phyloP scores from a whole-genome alignment of 2,329 filamentous ascomycete species.

The Nigrograna mackinnonii region DNA sequence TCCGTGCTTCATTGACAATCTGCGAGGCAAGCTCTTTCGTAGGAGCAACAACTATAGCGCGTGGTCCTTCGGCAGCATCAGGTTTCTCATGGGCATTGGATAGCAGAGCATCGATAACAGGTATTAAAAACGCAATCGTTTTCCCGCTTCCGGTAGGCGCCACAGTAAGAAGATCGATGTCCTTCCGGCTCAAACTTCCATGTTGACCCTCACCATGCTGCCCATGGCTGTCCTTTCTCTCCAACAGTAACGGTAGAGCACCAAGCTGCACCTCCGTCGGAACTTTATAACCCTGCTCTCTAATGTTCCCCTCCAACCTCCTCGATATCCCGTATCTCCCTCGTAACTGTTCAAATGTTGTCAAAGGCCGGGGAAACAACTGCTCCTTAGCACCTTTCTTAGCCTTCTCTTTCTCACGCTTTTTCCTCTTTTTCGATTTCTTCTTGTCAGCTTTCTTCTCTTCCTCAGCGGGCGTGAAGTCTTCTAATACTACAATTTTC shows the following conservation, averaged over 20 bases:
- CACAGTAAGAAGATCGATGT: conserved; percentile 79
- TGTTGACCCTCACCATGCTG: background rate
- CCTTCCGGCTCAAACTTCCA: background rate
- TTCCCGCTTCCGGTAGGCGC: conserved; percentile 97
- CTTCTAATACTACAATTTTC: conserved; percentile 72
- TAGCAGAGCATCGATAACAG: conserved; percentile 75
- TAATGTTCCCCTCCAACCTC: conserved; percentile 76
- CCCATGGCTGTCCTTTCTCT: conserved; percentile 37
- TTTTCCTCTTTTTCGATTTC: conserved; percentile 57
- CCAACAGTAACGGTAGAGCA: conserved; percentile 76
- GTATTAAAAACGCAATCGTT: conserved; percentile 90
- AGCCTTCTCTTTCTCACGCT: conserved; percentile 38
- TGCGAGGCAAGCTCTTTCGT: conserved; percentile 55
- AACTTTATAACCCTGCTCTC: conserved; percentile 79
- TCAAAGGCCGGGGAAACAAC: conserved; percentile 79
- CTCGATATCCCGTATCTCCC: conserved; percentile 73
- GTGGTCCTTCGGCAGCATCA: conserved; percentile 25
- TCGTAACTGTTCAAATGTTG: conserved; percentile 74
- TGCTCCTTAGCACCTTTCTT: conserved; percentile 60
- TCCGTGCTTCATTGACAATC: conserved; percentile 73
- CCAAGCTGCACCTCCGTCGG: conserved; percentile 95
- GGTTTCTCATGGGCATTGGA: conserved; percentile 24
- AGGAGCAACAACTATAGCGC: conserved; percentile 52
- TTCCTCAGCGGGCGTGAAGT: conserved; percentile 6
- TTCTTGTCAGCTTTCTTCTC: conserved; percentile 53